phyloP scores from a whole-genome alignment of 2,329 filamentous ascomycete genomes.

The Hirsutella minnesotensis region DNA sequence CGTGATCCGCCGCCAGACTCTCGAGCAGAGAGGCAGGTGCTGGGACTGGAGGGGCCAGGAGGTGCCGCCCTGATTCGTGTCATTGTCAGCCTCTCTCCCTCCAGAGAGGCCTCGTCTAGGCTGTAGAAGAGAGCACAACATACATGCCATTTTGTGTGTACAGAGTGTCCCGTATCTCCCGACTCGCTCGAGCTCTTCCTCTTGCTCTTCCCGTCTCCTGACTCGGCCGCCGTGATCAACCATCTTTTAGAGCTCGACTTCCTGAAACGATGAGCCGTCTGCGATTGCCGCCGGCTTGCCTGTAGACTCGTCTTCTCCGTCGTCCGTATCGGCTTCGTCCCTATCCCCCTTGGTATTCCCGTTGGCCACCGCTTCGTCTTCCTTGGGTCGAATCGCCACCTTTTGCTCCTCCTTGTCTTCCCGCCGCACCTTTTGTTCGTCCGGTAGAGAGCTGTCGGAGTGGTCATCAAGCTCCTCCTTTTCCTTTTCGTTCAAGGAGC shows the following conservation, averaged over 20 bases:
- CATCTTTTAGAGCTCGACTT: slow-evolving; percentile 42
- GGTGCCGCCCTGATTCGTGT: slow-evolving; percentile 36
- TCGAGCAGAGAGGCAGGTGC: slow-evolving; percentile 47
- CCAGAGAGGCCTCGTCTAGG: not conserved
- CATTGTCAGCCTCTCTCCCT: not conserved
- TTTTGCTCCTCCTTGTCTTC: slow-evolving; percentile 45
- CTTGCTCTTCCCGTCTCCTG: no score
- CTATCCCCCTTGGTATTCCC: slow-evolving; percentile 18
- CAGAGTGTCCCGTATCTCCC: no score
- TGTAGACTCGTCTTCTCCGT: slow-evolving; percentile 3
- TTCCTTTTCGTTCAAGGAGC: slow-evolving; percentile 6
- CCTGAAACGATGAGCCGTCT: slow-evolving; percentile 50
- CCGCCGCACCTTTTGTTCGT: slow-evolving; percentile 44
- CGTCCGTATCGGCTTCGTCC: slow-evolving; percentile 18
- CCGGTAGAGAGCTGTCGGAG: slow-evolving; percentile 18
- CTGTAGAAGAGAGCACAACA: no score
- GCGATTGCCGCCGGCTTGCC: slow-evolving; percentile 34
- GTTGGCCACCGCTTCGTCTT: slow-evolving; percentile 12
- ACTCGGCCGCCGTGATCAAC: not conserved
- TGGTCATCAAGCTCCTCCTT: slow-evolving; percentile 23
- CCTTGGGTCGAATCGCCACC: slow-evolving; percentile 32
- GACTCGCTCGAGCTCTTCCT: no score
- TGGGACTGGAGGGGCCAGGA: slow-evolving; percentile 62
- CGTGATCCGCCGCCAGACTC: slow-evolving; percentile 38
- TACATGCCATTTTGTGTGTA: no score